Conservation (phyloP, 805 yeast species). For the Yarrowia sp. region DNA sequence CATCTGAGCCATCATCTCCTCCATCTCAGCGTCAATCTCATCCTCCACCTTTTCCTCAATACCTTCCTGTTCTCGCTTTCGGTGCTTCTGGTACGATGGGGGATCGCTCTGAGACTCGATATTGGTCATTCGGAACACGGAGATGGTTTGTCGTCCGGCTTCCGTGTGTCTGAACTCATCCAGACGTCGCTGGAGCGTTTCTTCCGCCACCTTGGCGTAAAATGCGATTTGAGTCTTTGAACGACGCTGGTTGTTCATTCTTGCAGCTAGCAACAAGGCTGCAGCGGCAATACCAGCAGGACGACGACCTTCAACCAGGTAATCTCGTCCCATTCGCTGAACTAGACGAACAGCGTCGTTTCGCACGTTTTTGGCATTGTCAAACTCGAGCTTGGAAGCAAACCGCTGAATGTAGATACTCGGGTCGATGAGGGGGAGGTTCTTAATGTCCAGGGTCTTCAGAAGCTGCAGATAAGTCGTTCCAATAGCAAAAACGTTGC, state of each 20-base stretch:
- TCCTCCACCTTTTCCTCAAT: slow-evolving; percentile 23
- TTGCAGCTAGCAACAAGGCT: slow-evolving; percentile 83
- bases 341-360: slow-evolving; percentile 86
- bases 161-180: slow-evolving; percentile 80
- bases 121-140: slow-evolving; percentile 59
- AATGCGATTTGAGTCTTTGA: slow-evolving; percentile 92
- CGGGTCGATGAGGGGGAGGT: slow-evolving; percentile 89
- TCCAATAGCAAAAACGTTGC: slow-evolving; percentile 90
- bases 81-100: slow-evolving; percentile 72
- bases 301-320: slow-evolving; percentile 95
- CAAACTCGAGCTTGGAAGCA: slow-evolving; percentile 79
- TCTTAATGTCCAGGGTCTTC: slow-evolving; percentile 72
- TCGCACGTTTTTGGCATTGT: slow-evolving; percentile 60
- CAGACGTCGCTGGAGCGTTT: slow-evolving; percentile 84
- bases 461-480: slow-evolving; percentile 93
- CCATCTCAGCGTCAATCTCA: slow-evolving; percentile 13
- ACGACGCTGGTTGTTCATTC: slow-evolving; percentile 93
- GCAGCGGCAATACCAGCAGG: slow-evolving; percentile 99
- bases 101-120: slow-evolving; percentile 60
- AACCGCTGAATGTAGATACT: slow-evolving; percentile 90
- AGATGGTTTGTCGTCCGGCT: slow-evolving; percentile 70
- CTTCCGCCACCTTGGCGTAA: slow-evolving; percentile 92
- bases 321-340: slow-evolving; percentile 86
- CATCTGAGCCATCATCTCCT: slow-evolving; percentile 15
- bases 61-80: slow-evolving; percentile 47